A percentile compares a stretch with the other conserved stretches of the same genome.
phyloP scores from a whole-genome alignment of 768 basidiomycete genomes.

The Tulasnella sp. region DNA sequence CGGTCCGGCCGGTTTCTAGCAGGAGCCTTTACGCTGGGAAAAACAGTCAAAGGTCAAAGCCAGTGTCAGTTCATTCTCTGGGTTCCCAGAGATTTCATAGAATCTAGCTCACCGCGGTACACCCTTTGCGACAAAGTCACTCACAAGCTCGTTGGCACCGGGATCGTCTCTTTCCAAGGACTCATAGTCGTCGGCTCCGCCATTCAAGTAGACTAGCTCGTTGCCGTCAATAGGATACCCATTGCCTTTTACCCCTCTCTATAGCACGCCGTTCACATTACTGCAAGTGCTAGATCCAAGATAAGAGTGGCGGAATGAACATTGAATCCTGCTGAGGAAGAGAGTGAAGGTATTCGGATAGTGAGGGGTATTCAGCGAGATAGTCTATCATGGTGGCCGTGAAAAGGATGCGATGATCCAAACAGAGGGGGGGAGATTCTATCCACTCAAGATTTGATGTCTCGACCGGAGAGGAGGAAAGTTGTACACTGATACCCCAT shows the following conservation, averaged over 20 bases:
- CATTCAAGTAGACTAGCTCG: slow-evolving; percentile 24
- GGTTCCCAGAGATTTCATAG: slow-evolving; percentile 27
- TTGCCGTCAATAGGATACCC: slow-evolving; percentile 17
- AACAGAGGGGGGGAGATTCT: too few relatives aligned
- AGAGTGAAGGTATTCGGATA: too few relatives aligned
- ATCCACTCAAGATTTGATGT: too few relatives aligned
- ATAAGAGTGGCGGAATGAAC: slow-evolving; percentile 48
- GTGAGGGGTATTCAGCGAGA: too few relatives aligned
- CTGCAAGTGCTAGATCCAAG: slow-evolving; percentile 36
- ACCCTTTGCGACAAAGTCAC: slow-evolving; percentile 60
- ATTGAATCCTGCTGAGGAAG: slow-evolving; percentile 38
- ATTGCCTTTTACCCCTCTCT: slow-evolving; percentile 34
- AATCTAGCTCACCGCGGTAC: slow-evolving; percentile 71
- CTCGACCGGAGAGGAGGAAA: too few relatives aligned
- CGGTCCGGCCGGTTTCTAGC: slow-evolving; percentile 43
- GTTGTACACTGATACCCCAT: too few relatives aligned
- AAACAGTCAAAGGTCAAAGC: slow-evolving; percentile 33
- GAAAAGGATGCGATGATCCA: too few relatives aligned
- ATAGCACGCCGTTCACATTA: slow-evolving; percentile 48
- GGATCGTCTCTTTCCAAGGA: slow-evolving; percentile 35
- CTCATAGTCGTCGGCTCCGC: slow-evolving; percentile 21
- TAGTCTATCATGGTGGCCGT: too few relatives aligned
- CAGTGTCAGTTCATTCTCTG: slow-evolving; percentile 47
- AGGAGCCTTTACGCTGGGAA: slow-evolving; percentile 7
- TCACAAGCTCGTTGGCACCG: slow-evolving; percentile 55